phyloP scores from a whole-genome alignment of 2,329 filamentous ascomycete genomes.

The Fusarium anthophilum region DNA sequence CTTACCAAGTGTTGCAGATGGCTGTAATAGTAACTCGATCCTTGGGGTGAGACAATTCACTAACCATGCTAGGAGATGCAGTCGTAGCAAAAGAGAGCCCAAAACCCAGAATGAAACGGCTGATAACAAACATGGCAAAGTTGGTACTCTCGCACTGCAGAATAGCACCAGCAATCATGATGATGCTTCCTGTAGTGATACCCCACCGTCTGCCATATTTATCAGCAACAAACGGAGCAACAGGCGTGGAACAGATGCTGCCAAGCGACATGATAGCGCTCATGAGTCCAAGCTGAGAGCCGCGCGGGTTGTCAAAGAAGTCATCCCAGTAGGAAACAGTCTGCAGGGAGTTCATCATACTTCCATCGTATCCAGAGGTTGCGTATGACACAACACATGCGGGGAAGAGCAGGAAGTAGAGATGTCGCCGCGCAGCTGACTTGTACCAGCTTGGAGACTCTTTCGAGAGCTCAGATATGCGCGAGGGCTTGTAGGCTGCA shows the following conservation, averaged over 20 bases:
- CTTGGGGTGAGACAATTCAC: slow-evolving; percentile 63
- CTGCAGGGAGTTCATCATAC: slow-evolving; percentile 61
- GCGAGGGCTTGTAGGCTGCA: slow-evolving; percentile 37
- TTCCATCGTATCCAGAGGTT: slow-evolving; percentile 56
- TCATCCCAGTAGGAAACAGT: slow-evolving; percentile 53
- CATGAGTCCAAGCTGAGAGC: slow-evolving; percentile 45
- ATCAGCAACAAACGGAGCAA: slow-evolving; percentile 47
- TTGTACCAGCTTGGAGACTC: slow-evolving; percentile 45
- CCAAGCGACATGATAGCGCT: slow-evolving; percentile 59
- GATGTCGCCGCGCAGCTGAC: slow-evolving; percentile 41
- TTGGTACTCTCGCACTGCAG: slow-evolving; percentile 45
- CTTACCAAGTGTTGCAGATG: slow-evolving; percentile 58
- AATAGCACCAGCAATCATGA: slow-evolving; percentile 46
- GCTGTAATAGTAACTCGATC: slow-evolving; percentile 62
- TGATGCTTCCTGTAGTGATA: slow-evolving; percentile 45
- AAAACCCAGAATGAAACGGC: slow-evolving; percentile 63
- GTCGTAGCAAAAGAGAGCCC: slow-evolving; percentile 63
- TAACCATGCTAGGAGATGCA: slow-evolving; percentile 59
- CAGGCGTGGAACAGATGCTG: slow-evolving; percentile 49
- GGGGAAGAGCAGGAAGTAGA: slow-evolving; percentile 48
- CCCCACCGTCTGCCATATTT: slow-evolving; percentile 44
- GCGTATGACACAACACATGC: slow-evolving; percentile 49
- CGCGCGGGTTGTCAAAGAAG: slow-evolving; percentile 49
- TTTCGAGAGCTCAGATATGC: slow-evolving; percentile 42
- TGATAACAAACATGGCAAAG: slow-evolving; percentile 62